These are phyloP conservation scores for Orbilia blumenaviensis DNA, from an alignment of 2,329 filamentous ascomycete genomes.

Conservation along the genomic window DNA sequence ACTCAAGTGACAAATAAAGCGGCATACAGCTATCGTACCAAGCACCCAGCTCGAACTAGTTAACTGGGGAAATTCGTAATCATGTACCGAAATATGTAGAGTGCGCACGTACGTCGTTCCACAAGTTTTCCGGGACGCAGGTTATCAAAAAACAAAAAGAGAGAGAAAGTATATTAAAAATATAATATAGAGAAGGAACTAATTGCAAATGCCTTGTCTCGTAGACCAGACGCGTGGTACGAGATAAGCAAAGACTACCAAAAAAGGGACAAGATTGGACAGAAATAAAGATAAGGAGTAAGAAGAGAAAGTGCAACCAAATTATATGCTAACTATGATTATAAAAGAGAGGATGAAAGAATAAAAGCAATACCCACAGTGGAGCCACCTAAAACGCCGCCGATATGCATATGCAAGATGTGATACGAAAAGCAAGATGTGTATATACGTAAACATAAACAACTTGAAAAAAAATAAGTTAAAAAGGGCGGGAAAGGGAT, in stretches of 20 bases:
- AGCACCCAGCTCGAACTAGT: no score
- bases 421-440: not conserved
- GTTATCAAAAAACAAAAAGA: constrained; percentile 2
- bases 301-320: constrained; percentile 16
- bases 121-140: not conserved
- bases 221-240: no score
- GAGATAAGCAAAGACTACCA: no score
- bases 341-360: not conserved
- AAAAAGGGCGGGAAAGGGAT: not conserved
- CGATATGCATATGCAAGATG: constrained; percentile 32
- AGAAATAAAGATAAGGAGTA: not conserved
- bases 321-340: not conserved
- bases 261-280: not conserved
- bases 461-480: not conserved
- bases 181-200: constrained; percentile 14
- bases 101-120: not conserved
- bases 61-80: not conserved
- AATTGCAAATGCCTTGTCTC: not conserved
- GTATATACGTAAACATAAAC: constrained; percentile 7
- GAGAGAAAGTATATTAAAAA: constrained; percentile 10
- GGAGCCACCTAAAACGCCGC: constrained; percentile 29
- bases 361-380: not conserved
- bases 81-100: not conserved
- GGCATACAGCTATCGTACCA: not conserved
- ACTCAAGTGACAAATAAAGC: not conserved